These are phyloP conservation scores for Populus euphratica DNA, from an alignment of 345 rosid species.

Conservation along the genomic window DNA sequence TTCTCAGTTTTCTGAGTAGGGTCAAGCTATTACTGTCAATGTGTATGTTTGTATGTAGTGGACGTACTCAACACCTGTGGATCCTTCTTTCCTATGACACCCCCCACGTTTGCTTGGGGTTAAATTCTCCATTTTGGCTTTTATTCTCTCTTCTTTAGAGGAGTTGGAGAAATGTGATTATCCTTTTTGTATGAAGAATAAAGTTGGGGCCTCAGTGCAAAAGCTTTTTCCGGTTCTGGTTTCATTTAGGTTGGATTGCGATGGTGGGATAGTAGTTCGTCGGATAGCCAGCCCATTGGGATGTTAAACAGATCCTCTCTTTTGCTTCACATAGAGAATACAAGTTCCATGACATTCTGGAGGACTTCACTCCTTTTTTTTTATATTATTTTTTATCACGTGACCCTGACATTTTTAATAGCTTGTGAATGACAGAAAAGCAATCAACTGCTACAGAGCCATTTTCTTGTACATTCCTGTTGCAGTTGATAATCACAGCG, in stretches of 20 bases:
- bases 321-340: not conserved
- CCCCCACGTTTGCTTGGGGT: constrained; percentile 13
- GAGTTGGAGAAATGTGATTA: constrained; percentile 31
- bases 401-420: not conserved
- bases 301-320: not conserved
- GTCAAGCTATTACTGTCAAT: constrained; percentile 18
- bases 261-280: constrained; percentile 1
- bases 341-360: not conserved
- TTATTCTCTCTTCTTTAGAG: constrained; percentile 15
- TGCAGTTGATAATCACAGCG: not conserved
- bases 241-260: not conserved
- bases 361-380: not conserved
- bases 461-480: too few species aligned
- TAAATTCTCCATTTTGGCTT: constrained; percentile 32
- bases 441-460: not conserved
- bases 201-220: constrained; percentile 20
- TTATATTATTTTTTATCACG: rapidly evolving
- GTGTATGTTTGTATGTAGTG: constrained; percentile 32
- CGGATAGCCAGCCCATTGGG: not conserved
- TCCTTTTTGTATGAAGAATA: constrained; percentile 37
- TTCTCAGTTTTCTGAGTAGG: constrained; percentile 36
- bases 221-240: constrained; percentile 9
- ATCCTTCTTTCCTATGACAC: constrained; percentile 7
- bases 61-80: constrained; percentile 22
- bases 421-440: not conserved